Evolutionary conservation across 2,329 filamentous ascomycete species (phyloP).

Genomic region (Curvularia hawaiiensis): DNA sequence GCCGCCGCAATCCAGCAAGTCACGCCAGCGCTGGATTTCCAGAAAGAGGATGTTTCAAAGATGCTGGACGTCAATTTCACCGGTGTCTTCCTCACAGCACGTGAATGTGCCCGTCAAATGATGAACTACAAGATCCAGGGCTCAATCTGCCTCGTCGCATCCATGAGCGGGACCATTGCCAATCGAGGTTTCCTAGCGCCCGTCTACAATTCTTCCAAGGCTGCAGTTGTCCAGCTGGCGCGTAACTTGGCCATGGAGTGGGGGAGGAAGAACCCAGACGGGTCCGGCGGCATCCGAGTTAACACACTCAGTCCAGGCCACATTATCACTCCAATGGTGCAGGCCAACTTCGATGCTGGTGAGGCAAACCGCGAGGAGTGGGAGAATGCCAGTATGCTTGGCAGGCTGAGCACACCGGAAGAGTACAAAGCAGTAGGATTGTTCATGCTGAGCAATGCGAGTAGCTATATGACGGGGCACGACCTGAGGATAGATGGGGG

Average conservation of each 20-base stretch:
- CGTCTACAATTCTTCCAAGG: constrained; percentile 78
- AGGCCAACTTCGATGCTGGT: constrained; percentile 73
- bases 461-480: constrained; percentile 46
- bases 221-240: constrained; percentile 71
- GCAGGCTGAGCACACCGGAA: constrained; percentile 39
- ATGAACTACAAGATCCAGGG: constrained; percentile 61
- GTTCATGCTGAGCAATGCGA: constrained; percentile 44
- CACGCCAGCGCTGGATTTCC: constrained; percentile 77
- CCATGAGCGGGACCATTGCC: constrained; percentile 65
- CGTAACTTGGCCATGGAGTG: constrained; percentile 74
- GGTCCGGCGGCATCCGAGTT: constrained; percentile 71
- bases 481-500: constrained; percentile 45
- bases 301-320: constrained; percentile 82
- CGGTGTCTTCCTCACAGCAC: constrained; percentile 64
- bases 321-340: constrained; percentile 81
- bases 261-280: constrained; percentile 50
- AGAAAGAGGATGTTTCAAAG: constrained; percentile 59
- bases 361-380: constrained; percentile 69
- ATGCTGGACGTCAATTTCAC: constrained; percentile 66
- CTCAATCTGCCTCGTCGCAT: constrained; percentile 65
- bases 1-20: constrained; percentile 80
- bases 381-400: constrained; percentile 84
- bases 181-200: constrained; percentile 66
- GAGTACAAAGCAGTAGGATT: constrained; percentile 44
- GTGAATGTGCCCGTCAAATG: constrained; percentile 66